Percentiles rank a stretch among this genome's conserved stretches.
Evolutionary conservation across 208 protist species (phyloP).

Genomic region (Acanthamoeba healyi): DNA sequence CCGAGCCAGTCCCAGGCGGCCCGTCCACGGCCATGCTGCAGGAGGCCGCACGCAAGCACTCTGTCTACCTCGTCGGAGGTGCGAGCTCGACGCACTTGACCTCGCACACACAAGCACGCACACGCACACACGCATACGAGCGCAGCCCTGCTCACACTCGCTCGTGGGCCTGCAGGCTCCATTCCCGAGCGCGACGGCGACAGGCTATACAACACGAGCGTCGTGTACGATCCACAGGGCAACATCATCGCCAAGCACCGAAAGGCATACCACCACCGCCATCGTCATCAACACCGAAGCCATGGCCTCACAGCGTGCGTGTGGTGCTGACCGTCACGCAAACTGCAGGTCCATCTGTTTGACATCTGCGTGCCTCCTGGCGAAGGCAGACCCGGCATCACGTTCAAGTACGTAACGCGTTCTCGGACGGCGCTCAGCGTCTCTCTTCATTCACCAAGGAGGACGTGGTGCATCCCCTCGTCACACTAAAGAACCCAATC

Average conservation of each 20-base stretch:
- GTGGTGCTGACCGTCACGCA: neutral
- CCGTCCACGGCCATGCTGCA: constrained; percentile 62
- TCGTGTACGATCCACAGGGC: constrained; percentile 94
- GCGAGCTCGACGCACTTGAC: neutral
- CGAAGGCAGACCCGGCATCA: constrained; percentile 59
- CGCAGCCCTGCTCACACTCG: constrained; percentile 47
- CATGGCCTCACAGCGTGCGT: neutral
- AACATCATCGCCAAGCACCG: constrained; percentile 93
- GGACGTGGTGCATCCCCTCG: neutral
- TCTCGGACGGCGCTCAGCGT: neutral
- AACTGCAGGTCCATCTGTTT: constrained; percentile 59
- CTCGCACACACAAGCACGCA: neutral
- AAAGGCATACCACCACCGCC: constrained; percentile 84
- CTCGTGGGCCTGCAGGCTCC: constrained; percentile 94
- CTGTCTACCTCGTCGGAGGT: constrained; percentile 85
- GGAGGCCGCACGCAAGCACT: constrained; percentile 69
- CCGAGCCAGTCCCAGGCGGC: constrained; percentile 91
- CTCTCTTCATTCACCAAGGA: too few relatives aligned
- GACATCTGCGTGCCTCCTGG: constrained; percentile 60
- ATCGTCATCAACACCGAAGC: neutral
- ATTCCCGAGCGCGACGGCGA: constrained; percentile 95
- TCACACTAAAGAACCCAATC: neutral
- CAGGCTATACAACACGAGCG: constrained; percentile 96
- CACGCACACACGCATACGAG: too few relatives aligned
- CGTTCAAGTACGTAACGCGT: constrained; percentile 22